phyloP scores from a whole-genome alignment of 768 basidiomycete genomes.

The Pleurotus tuoliensis region DNA sequence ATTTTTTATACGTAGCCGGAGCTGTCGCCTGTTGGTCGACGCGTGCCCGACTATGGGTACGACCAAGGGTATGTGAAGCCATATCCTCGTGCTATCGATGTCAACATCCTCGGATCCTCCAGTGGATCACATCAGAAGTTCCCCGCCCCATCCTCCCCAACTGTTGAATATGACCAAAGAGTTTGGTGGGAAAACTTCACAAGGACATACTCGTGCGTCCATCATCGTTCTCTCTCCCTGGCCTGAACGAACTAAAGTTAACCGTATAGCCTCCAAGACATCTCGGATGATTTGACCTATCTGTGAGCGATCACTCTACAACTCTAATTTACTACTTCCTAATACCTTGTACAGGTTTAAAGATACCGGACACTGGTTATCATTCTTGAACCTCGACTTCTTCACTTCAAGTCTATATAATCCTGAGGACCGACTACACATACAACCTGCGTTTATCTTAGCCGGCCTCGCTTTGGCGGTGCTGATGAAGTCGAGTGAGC shows the following conservation, averaged over 20 bases:
- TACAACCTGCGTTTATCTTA: conserved; percentile 71
- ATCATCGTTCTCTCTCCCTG: background rate
- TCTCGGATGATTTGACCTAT: conserved; percentile 45
- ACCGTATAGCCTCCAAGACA: conserved; percentile 39
- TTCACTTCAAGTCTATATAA: conserved; percentile 51
- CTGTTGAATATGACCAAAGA: conserved; percentile 30
- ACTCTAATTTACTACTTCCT: background rate
- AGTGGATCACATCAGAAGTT: conserved; percentile 28
- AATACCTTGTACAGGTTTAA: conserved; percentile 44
- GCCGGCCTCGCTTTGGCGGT: conserved; percentile 67
- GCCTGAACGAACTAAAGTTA: background rate
- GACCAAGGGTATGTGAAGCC: conserved; percentile 33
- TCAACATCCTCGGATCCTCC: conserved; percentile 32
- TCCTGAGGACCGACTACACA: conserved; percentile 45
- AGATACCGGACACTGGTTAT: conserved; percentile 62
- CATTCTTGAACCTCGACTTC: conserved; percentile 58
- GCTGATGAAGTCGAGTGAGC: conserved; percentile 69
- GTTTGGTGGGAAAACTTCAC: conserved; percentile 43
- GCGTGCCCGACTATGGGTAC: conserved; percentile 28
- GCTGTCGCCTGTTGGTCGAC: conserved; percentile 26
- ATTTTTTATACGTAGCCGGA: conserved; percentile 20
- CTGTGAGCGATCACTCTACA: conserved; percentile 37
- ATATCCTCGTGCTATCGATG: conserved; percentile 34
- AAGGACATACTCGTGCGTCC: conserved; percentile 31
- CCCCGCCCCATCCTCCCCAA: conserved; percentile 28